phyloP scores from a whole-genome alignment of 2,329 filamentous ascomycete genomes.

The Colletotrichum melonis region DNA sequence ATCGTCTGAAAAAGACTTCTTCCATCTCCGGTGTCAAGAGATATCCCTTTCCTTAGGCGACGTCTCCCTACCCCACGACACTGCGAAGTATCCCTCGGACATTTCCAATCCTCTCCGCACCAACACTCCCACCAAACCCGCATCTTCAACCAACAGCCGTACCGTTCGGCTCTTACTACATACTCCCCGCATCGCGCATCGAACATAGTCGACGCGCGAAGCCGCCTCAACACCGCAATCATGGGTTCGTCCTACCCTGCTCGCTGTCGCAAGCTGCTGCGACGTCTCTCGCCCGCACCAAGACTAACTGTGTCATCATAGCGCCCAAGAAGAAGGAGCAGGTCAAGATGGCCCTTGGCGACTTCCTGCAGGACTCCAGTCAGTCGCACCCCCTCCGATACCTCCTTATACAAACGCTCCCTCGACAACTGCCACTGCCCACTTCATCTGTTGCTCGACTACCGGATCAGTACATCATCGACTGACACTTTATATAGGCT shows the following conservation, averaged over 20 bases:
- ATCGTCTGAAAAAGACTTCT: constrained; percentile 39
- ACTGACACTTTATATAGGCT: constrained; percentile 53
- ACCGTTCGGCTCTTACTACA: constrained; percentile 21
- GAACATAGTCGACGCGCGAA: constrained; percentile 56
- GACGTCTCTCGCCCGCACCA: not conserved
- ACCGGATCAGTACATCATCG: not conserved
- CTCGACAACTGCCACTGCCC: constrained; percentile 30
- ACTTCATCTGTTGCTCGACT: constrained; percentile 41
- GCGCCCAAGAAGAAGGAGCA: constrained; percentile 93
- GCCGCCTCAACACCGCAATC: constrained; percentile 64
- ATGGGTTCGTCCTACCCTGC: constrained; percentile 61
- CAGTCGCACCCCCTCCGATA: constrained; percentile 56
- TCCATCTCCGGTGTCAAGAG: constrained; percentile 15
- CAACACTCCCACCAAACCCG: constrained; percentile 20
- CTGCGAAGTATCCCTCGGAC: constrained; percentile 29
- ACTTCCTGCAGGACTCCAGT: constrained; percentile 95
- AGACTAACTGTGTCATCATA: constrained; percentile 51
- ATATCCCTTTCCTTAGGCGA: not conserved
- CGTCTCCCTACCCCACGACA: not conserved
- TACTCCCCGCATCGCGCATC: constrained; percentile 46
- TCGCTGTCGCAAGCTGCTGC: not conserved
- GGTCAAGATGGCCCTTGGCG: constrained; percentile 97
- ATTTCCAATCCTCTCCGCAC: constrained; percentile 30
- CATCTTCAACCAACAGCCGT: constrained; percentile 30
- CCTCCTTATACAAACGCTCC: constrained; percentile 6